Evolutionary conservation across 495 filamentous ascomycete genomes (phyloP).

Genomic region (Neurospora sp.): DNA sequence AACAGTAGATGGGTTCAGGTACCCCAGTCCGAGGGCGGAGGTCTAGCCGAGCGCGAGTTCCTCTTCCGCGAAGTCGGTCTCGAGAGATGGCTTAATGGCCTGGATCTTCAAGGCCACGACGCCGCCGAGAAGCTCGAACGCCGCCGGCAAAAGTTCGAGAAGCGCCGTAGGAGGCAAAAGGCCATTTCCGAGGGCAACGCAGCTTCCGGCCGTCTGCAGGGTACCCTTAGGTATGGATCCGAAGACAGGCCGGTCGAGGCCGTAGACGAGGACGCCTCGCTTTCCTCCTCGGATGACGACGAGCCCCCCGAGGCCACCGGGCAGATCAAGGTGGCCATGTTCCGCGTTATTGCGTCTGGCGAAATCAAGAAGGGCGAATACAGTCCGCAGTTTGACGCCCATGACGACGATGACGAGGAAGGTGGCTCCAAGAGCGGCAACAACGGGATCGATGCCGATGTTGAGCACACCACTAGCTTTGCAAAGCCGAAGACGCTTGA

Average conservation of each 20-base stretch:
- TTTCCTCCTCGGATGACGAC: slow-evolving; percentile 77
- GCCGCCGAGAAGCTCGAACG: slow-evolving; percentile 80
- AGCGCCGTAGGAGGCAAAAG: slow-evolving; percentile 61
- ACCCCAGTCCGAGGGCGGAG: slow-evolving; percentile 80
- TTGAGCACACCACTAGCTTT: slow-evolving; percentile 98
- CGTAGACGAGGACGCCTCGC: slow-evolving; percentile 61
- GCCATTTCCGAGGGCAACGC: slow-evolving; percentile 38
- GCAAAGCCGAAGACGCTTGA: slow-evolving; percentile 95
- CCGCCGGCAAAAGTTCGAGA: slow-evolving; percentile 78
- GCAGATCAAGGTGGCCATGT: slow-evolving; percentile 97
- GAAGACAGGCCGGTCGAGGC: slow-evolving; percentile 64
- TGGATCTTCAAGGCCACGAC: slow-evolving; percentile 83
- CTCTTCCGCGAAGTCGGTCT: slow-evolving; percentile 94
- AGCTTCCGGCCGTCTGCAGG: slow-evolving; percentile 26
- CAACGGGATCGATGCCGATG: slow-evolving; percentile 47
- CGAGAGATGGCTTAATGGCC: slow-evolving; percentile 88
- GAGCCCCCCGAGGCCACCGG: slow-evolving; percentile 88
- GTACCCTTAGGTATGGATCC: slow-evolving; percentile 67
- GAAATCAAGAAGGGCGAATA: slow-evolving; percentile 97
- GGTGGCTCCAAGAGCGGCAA: slow-evolving; percentile 30
- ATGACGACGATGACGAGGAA: slow-evolving; percentile 77
- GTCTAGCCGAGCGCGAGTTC: slow-evolving; percentile 93
- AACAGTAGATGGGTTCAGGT: slow-evolving; percentile 97
- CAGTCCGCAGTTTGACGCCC: slow-evolving; percentile 93
- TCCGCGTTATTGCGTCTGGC: slow-evolving; percentile 87